A percentile compares a stretch with the other conserved stretches of the same genome.
phyloP scores from a whole-genome alignment of 495 filamentous ascomycete species.

The Hypomontagnella submonticulosa region DNA sequence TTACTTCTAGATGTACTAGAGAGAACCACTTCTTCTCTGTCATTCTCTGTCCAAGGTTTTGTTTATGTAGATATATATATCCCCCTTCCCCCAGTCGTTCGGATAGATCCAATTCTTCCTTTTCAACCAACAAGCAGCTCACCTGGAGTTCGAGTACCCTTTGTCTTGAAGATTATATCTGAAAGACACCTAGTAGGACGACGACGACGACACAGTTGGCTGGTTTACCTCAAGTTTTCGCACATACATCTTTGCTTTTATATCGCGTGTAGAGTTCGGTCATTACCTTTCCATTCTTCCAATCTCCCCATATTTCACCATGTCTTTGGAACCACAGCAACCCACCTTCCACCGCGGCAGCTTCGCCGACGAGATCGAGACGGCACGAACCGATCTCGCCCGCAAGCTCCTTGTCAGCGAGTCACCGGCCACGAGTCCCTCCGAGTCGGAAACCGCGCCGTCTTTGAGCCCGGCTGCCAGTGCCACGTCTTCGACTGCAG shows the following conservation, averaged over 20 bases:
- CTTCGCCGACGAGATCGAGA: constrained; percentile 47
- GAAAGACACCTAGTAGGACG: constrained; percentile 12
- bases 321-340: constrained; percentile 45
- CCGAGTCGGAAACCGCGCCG: constrained; percentile 39
- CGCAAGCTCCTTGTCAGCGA: constrained; percentile 43
- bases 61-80: constrained; percentile 39
- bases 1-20: constrained; percentile 20
- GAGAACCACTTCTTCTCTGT: constrained; percentile 26
- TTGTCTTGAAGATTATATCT: constrained; percentile 18
- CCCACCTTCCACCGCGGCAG: constrained; percentile 47
- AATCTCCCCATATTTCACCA: constrained; percentile 23
- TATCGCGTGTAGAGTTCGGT: constrained; percentile 51
- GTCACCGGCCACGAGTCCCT: constrained; percentile 22
- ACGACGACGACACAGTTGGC: constrained; percentile 15
- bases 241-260: constrained; percentile 35
- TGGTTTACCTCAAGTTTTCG: constrained; percentile 12
- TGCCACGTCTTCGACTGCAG: constrained; percentile 39
- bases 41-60: background rate
- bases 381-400: constrained; percentile 46
- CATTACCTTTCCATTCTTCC: constrained; percentile 41
- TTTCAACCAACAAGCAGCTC: constrained; percentile 16
- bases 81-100: constrained; percentile 28
- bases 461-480: constrained; percentile 44
- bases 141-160: constrained; percentile 20
- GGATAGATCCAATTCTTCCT: constrained; percentile 7